Percentiles rank a stretch among this genome's conserved stretches.
phyloP scores from a whole-genome alignment of 306 rosid genomes.

The Sesbania bispinosa region DNA sequence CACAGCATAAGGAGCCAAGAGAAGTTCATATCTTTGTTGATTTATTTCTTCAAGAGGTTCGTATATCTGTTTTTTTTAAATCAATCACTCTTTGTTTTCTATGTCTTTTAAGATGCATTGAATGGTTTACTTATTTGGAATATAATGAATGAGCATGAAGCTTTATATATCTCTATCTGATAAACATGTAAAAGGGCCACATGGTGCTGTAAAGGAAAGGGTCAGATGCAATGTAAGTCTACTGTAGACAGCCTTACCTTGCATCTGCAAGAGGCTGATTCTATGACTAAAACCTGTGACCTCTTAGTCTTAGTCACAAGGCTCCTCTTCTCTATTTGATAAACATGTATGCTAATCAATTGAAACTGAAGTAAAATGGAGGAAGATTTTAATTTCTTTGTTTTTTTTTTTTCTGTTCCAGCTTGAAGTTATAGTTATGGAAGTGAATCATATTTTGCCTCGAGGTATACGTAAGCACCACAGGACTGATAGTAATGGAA shows the following conservation, averaged over 20 bases:
- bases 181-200: conserved; percentile 19
- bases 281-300: too few relatives aligned
- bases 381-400: conserved; percentile 13
- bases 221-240: too few relatives aligned
- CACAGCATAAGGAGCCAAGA: conserved; percentile 96
- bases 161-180: not conserved
- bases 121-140: not conserved
- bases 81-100: not conserved
- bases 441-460: conserved; percentile 85
- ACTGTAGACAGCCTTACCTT: too few relatives aligned
- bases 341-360: conserved; percentile 13
- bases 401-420: conserved; percentile 37
- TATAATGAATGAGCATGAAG: conserved; percentile 1
- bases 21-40: conserved; percentile 97
- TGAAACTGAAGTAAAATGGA: conserved; percentile 18
- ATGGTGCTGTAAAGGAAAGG: too few relatives aligned
- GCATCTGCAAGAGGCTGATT: too few relatives aligned
- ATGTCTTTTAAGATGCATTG: conserved; percentile 7
- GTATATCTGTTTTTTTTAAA: conserved; percentile 29
- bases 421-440: conserved; percentile 66
- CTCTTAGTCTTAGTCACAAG: too few relatives aligned
- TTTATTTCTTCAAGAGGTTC: conserved; percentile 88
- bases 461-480: conserved; percentile 70
- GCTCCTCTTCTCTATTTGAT: not conserved
- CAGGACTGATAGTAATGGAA: conserved; percentile 84